phyloP scores from a whole-genome alignment of 495 filamentous ascomycete species.

The Podospora pseudopauciseta region DNA sequence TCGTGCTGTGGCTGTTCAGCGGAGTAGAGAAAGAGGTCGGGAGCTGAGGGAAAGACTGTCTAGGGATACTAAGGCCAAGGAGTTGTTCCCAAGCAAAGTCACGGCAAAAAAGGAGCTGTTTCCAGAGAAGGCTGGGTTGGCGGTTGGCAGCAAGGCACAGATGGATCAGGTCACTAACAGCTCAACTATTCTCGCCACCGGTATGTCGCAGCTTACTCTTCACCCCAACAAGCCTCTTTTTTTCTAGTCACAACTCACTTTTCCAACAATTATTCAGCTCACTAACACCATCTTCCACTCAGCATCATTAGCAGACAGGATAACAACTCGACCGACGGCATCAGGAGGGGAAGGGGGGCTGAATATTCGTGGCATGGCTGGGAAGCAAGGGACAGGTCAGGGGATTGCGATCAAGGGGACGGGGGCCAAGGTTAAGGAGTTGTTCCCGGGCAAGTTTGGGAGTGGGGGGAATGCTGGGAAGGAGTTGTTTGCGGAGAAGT shows the following conservation, averaged over 20 bases:
- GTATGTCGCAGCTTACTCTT: slow-evolving; percentile 31
- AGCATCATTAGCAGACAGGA: slow-evolving; percentile 41
- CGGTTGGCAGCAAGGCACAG: slow-evolving; percentile 32
- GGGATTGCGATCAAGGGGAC: slow-evolving; percentile 65
- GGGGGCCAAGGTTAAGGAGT: slow-evolving; percentile 57
- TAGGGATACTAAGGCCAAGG: slow-evolving; percentile 45
- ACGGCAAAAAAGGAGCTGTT: slow-evolving; percentile 63
- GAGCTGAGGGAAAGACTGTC: slow-evolving; percentile 42
- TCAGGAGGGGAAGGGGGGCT: slow-evolving; percentile 34
- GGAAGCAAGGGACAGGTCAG: slow-evolving; percentile 44
- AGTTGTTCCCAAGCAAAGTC: slow-evolving; percentile 64
- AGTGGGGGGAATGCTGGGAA: slow-evolving; percentile 55
- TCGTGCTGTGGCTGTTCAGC: slow-evolving; percentile 29
- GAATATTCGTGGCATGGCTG: slow-evolving; percentile 61
- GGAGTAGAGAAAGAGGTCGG: slow-evolving; percentile 46
- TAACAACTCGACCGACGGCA: slow-evolving; percentile 28
- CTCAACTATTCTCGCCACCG: slow-evolving; percentile 40
- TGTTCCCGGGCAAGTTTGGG: slow-evolving; percentile 65
- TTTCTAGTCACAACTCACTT: slow-evolving; percentile 15
- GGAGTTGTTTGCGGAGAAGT: slow-evolving; percentile 60
- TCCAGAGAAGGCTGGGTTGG: slow-evolving; percentile 49
- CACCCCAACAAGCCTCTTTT: neutral
- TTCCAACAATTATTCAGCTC: slow-evolving; percentile 3
- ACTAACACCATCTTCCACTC: slow-evolving; percentile 23
- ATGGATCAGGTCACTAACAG: slow-evolving; percentile 41